Conservation (phyloP, 2,329 filamentous ascomycete species). For the Chrysosporium queenslandicum region DNA sequence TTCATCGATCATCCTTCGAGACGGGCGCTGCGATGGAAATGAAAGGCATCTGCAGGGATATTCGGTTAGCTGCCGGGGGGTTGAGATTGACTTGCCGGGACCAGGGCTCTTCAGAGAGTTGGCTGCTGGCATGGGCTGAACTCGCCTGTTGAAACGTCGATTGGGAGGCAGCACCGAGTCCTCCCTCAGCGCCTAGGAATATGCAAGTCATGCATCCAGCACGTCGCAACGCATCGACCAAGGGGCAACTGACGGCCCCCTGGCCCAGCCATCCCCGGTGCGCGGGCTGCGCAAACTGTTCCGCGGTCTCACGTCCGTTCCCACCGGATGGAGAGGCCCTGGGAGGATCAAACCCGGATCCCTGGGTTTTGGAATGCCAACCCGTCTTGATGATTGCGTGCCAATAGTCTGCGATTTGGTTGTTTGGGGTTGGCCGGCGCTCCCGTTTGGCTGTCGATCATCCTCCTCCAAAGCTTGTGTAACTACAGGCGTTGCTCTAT, state of each 20-base stretch:
- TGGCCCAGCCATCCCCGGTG: neutral
- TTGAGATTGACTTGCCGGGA: neutral
- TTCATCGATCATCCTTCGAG: no score
- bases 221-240: neutral
- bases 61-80: neutral
- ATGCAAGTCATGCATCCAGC: neutral
- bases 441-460: neutral
- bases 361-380: neutral
- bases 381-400: neutral
- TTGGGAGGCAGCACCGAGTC: neutral
- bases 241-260: neutral
- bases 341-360: neutral
- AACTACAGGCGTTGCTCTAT: neutral
- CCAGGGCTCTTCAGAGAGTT: neutral
- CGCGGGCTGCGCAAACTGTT: neutral
- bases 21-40: no score
- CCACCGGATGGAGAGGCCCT: neutral
- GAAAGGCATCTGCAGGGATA: neutral
- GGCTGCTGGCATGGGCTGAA: neutral
- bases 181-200: neutral
- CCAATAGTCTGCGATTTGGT: no score
- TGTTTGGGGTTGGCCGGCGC: neutral
- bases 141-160: conserved; percentile 1
- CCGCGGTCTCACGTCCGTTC: neutral
- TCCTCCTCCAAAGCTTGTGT: conserved; percentile 1